These are phyloP conservation scores for Hirsutella thompsonii DNA, from an alignment of 2,329 filamentous ascomycete genomes.

Conservation along the genomic window DNA sequence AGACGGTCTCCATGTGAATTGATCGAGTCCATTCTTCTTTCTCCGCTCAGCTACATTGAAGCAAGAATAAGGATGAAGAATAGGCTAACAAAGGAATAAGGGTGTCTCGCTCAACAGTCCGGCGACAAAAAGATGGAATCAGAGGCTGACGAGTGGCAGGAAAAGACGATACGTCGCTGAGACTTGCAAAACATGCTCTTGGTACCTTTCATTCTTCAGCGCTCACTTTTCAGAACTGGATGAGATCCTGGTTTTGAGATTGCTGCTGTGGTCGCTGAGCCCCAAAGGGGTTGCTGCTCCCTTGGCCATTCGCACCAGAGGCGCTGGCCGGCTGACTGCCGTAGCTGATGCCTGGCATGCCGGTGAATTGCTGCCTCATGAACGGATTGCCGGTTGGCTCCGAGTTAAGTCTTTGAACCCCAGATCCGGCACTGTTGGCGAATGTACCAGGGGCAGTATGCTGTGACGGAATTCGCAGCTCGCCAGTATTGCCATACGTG, in stretches of 20 bases:
- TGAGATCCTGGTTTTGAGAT: slow-evolving; percentile 43
- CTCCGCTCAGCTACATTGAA: not conserved
- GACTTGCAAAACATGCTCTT: not conserved
- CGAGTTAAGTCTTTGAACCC: slow-evolving; percentile 54
- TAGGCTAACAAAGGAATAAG: slow-evolving; percentile 3
- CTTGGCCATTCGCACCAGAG: slow-evolving; percentile 39
- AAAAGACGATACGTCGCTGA: not conserved
- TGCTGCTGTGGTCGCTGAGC: slow-evolving; percentile 33
- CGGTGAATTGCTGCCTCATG: slow-evolving; percentile 70
- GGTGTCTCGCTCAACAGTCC: not conserved
- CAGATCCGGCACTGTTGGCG: slow-evolving; percentile 84
- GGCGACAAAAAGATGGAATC: not conserved
- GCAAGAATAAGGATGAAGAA: not conserved
- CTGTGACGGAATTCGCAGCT: slow-evolving; percentile 87
- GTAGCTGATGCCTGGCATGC: slow-evolving; percentile 51
- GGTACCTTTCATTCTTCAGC: not conserved
- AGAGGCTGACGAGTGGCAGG: not conserved
- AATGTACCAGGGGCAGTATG: slow-evolving; percentile 95
- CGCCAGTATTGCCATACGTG: slow-evolving; percentile 94
- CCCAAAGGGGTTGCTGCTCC: slow-evolving; percentile 46
- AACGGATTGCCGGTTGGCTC: slow-evolving; percentile 82
- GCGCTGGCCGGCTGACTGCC: slow-evolving; percentile 39
- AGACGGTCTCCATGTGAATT: not conserved
- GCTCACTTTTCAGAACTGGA: slow-evolving; percentile 37
- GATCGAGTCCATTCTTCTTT: not conserved